Base-by-base conservation (phyloP, 2,329 filamentous ascomycete species). In the Nannizzia gypsea region DNA sequence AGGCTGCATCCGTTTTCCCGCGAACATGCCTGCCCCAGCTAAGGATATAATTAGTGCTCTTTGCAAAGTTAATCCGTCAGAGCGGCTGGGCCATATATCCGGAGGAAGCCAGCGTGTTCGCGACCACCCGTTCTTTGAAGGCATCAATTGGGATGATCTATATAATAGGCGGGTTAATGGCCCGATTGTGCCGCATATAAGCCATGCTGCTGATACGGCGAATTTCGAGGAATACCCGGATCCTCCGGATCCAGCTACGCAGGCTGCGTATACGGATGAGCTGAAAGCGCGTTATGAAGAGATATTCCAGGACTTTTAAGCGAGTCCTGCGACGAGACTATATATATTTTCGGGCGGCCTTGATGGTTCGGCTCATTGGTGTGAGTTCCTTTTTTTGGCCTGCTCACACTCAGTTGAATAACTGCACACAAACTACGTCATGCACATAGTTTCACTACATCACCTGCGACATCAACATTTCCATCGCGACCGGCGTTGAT, bases 201-300 rank as follows among this genome's bases (percentile, higher is more conserved):
- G 78, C 59, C 79, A 82, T 54, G 77, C 81, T 1, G 82, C 82
- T 5, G 83, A 86, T 65, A 80, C 82, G 36, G 74, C 81, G 20
- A 85, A 86, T 68, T 86, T 86, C 66, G 83, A 86, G 65, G 82
- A 85, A 60, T 86, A 86, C 65, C 83, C 84, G 56, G 74, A 76
- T 59, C 74, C 74, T 6, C 77, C 80, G 3, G 82, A 85, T 67
- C 74, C 55, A 71, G 76, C 66, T 70, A 78, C 65, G 68, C 77
- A 68, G 75, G 81, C 67, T 64, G 68, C 70, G 52, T 86, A 86
- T 67, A 83, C 81, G 3, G 78, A 81, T 59, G 83, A 85, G 62
- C 73, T 85, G 77, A 77, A 76, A 62, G 76, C 79, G 63, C 81
- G 81, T 69, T 85, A 83, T 68, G 83, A 86, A 59, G 72, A 76